phyloP scores from a whole-genome alignment of 768 basidiomycete species.

The Holtermannia corniformis region DNA sequence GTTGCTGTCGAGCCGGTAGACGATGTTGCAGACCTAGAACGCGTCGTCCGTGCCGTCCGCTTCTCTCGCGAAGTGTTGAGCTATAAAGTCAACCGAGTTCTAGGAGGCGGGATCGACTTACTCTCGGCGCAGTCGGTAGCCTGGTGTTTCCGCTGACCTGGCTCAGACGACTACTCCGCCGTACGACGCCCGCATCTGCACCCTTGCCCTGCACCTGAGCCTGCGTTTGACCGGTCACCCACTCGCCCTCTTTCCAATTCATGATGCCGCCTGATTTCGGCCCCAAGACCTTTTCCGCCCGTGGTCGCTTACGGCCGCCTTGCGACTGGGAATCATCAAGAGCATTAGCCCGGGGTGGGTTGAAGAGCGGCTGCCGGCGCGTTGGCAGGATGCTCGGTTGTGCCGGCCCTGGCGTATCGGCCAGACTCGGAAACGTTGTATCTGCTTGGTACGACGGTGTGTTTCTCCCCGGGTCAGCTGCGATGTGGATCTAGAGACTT shows the following conservation, averaged over 20 bases:
- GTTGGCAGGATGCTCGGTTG: slow-evolving; percentile 18
- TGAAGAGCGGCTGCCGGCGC: slow-evolving; percentile 4
- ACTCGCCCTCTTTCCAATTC: slow-evolving; percentile 22
- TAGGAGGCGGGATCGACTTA: not conserved
- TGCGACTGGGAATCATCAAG: slow-evolving; percentile 1
- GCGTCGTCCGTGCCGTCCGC: slow-evolving; percentile 1
- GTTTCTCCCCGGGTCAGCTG: not conserved
- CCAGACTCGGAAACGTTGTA: not conserved
- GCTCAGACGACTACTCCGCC: slow-evolving; percentile 11
- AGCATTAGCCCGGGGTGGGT: slow-evolving; percentile 3
- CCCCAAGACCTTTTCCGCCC: slow-evolving; percentile 22
- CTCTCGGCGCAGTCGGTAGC: slow-evolving; percentile 3
- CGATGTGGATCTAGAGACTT: not conserved
- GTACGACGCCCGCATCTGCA: not conserved
- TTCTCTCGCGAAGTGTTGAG: slow-evolving; percentile 6
- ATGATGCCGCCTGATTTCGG: not conserved
- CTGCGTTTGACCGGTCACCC: too few relatives aligned
- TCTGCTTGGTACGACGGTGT: not conserved
- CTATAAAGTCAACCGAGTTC: not conserved
- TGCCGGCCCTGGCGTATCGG: not conserved
- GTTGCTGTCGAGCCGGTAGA: slow-evolving; percentile 3
- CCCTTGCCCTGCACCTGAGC: slow-evolving; percentile 19
- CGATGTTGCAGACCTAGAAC: slow-evolving; percentile 24
- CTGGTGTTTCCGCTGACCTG: not conserved
- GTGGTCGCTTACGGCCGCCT: slow-evolving; percentile 14